These are phyloP conservation scores for Pythium plurisporium DNA, from an alignment of 352 stramenopile genomes.

Conservation along the genomic window DNA sequence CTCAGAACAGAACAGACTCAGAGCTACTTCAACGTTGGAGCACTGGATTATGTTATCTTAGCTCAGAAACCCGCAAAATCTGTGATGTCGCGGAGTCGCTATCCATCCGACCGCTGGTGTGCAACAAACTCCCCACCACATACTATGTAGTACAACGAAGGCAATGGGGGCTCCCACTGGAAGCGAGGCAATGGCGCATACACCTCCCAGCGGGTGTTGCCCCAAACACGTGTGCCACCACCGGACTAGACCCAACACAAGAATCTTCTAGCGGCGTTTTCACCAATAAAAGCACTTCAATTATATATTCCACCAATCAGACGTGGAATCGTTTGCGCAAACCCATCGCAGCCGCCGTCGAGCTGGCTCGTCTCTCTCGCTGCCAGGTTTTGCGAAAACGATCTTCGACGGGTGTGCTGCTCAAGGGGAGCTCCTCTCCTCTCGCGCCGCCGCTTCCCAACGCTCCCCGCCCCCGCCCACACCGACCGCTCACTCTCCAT, in stretches of 20 bases:
- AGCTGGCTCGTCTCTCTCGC: slow-evolving; percentile 9
- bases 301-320: slow-evolving; percentile 14
- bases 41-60: neutral
- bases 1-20: neutral
- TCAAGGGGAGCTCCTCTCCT: neutral
- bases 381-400: slow-evolving; percentile 26
- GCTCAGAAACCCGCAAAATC: neutral
- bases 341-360: neutral
- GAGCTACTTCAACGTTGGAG: slow-evolving; percentile 2
- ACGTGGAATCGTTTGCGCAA: slow-evolving; percentile 28
- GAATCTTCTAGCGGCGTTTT: slow-evolving; percentile 21
- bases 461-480: neutral
- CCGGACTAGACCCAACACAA: slow-evolving; percentile 11
- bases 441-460: neutral
- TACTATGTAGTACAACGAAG: no score
- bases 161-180: no score
- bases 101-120: neutral
- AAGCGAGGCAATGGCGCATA: slow-evolving; percentile 21
- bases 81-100: neutral
- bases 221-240: slow-evolving; percentile 4
- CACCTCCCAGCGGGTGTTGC: slow-evolving; percentile 1
- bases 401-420: slow-evolving; percentile 23
- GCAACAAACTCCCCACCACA: no score
- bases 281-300: slow-evolving; percentile 7
- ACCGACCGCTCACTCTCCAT: slow-evolving; percentile 17